phyloP scores from a whole-genome alignment of 2,329 filamentous ascomycete species.

The Neophaeococcomyces aloes region DNA sequence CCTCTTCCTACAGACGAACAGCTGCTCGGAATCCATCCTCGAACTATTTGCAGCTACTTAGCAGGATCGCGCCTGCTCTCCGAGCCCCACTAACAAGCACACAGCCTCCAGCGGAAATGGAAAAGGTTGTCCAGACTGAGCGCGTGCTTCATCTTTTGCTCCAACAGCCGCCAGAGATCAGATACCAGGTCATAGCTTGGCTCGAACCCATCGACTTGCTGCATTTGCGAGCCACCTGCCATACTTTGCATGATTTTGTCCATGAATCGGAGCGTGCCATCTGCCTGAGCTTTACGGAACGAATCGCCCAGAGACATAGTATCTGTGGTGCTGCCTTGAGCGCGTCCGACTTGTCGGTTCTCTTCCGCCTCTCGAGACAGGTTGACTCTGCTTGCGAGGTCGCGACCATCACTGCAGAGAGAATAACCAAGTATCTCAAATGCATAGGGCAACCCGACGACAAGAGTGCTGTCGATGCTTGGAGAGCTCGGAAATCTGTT shows the following conservation, averaged over 20 bases:
- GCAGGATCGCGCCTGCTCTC: slow-evolving; percentile 2
- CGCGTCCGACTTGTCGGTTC: background rate
- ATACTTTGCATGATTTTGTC: slow-evolving; percentile 7
- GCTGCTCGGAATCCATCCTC: background rate
- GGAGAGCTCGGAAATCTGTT: background rate
- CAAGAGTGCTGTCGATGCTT: slow-evolving; percentile 1
- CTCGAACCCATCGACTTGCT: slow-evolving; percentile 9
- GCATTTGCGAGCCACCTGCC: slow-evolving; percentile 4
- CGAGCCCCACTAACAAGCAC: background rate
- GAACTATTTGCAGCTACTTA: slow-evolving; percentile 3
- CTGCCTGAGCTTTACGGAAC: slow-evolving; percentile 4
- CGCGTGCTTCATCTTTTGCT: slow-evolving; percentile 5
- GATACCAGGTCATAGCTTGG: background rate
- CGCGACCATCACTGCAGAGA: background rate
- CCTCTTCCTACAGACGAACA: background rate
- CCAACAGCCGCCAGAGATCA: slow-evolving; percentile 8
- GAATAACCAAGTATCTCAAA: background rate
- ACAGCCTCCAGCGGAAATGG: background rate
- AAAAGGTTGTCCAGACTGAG: background rate
- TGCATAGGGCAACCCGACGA: background rate
- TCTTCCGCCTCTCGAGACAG: background rate
- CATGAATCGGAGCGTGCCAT: slow-evolving; percentile 7
- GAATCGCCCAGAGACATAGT: background rate
- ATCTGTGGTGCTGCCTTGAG: background rate
- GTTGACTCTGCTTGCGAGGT: background rate